Evolutionary conservation across 2,329 filamentous ascomycete genomes (phyloP), one percentile per base, ranked within the genome.

Genomic region (Harringtonia lauricola): DNA sequence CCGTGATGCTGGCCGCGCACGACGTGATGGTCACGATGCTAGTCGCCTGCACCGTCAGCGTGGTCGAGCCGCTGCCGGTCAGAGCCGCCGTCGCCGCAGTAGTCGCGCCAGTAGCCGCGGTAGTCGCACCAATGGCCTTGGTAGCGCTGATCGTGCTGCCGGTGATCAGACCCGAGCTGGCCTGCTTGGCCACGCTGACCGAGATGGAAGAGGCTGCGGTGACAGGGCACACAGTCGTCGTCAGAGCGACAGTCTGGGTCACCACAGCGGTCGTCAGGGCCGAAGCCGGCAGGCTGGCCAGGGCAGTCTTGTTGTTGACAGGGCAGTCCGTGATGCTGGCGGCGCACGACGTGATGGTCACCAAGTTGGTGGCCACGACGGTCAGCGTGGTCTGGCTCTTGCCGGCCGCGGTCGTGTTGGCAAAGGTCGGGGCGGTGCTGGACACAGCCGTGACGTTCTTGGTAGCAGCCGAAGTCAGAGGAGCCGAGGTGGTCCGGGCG

Each of bases 201-300:
- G 63, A 57, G 56, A 64, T 61, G 46, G 60, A 58, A 12, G 49
- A 45, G 19, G 60, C 61, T 9, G 57, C 63, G 5, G 60, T 59
- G 34, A 67, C 62, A 41, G 66, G 64, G 61, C 65, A 67, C 44
- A 66, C 55, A 36, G 61, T 63, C 39, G 59, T 61, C 41, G 59
- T 59, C n/a, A 66, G 50, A 18, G 59, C 49, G 44, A 64, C 51
- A 18, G 58, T 61, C 46, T 64, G 57, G 14, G 64, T 66, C 28
- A 66, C 61, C 26, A 64, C 51, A 37, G 57, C 54, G 28, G 57
- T 57, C 31, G 51, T 51, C 17, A 57, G 53, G 12, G 56, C 55
- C 36, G 52, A 51, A 28, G 53, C 45, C 36, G 57, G 46, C 30
- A 61, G 64, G 61, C 63, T 46, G 36, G 57, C 46, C 30, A 61